A percentile compares a stretch with the other conserved stretches of the same genome.
phyloP scores from a whole-genome alignment of 345 rosid genomes.

The Populus pruinosa region DNA sequence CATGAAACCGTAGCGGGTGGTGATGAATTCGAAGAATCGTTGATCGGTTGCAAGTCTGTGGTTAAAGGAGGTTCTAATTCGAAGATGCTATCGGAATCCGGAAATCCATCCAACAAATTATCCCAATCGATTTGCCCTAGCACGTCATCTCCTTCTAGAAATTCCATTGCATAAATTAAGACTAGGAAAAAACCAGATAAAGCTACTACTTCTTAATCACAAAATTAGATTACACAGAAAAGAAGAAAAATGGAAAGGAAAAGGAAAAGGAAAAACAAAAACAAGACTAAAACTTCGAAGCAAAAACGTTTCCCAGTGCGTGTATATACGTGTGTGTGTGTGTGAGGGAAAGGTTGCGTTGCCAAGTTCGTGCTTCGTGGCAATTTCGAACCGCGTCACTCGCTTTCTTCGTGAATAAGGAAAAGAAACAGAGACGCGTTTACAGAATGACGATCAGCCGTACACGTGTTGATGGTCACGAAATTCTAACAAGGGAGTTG shows the following conservation, averaged over 20 bases:
- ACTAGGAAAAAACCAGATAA: not conserved
- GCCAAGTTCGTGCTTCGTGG: not conserved
- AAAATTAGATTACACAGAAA: too few species aligned
- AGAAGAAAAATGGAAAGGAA: not conserved
- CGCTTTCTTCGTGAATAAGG: not conserved
- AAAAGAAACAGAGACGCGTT: not conserved
- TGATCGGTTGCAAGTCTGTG: not conserved
- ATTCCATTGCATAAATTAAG: slow-evolving; percentile 9
- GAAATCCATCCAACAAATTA: slow-evolving; percentile 18
- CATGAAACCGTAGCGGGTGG: slow-evolving; percentile 34
- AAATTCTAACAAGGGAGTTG: too few species aligned
- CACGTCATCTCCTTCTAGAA: slow-evolving; percentile 16
- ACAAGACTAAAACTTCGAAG: too few species aligned
- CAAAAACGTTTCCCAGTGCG: not conserved
- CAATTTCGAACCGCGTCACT: not conserved
- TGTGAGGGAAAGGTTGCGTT: not conserved
- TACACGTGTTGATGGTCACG: not conserved
- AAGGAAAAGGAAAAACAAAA: not conserved
- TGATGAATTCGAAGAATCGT: slow-evolving; percentile 13
- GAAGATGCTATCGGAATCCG: slow-evolving; percentile 17
- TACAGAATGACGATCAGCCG: not conserved
- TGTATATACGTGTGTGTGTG: not conserved
- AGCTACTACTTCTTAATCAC: not conserved
- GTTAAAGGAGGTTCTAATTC: slow-evolving; percentile 16
- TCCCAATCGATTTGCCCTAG: slow-evolving; percentile 33